phyloP scores from a whole-genome alignment of 208 protist genomes.

The Acanthamoeba quina region DNA sequence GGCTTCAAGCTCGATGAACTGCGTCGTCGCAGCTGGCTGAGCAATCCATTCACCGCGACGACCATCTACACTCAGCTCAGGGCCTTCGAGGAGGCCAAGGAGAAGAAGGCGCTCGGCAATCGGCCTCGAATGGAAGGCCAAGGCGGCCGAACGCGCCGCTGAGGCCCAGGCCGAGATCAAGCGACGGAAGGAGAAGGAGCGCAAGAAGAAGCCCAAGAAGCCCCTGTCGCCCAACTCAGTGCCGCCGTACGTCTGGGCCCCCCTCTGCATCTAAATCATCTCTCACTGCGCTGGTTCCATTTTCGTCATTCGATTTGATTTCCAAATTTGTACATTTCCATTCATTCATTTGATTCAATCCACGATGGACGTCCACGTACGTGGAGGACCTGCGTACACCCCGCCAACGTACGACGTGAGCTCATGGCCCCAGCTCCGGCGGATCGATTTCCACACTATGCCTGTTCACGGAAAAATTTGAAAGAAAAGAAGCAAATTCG shows the following conservation, averaged over 20 bases:
- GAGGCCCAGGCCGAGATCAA: neutral
- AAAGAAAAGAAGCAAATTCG: too few relatives aligned
- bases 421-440: too few relatives aligned
- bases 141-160: neutral
- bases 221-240: slow-evolving; percentile 49
- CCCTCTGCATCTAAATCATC: neutral
- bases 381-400: too few relatives aligned
- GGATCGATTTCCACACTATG: too few relatives aligned
- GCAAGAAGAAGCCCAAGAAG: slow-evolving; percentile 62
- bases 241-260: neutral
- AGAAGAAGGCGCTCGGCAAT: neutral
- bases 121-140: neutral
- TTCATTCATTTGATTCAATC: neutral
- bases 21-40: neutral
- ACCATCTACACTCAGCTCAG: neutral
- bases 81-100: neutral
- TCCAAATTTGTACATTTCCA: too few relatives aligned
- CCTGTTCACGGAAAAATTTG: too few relatives aligned
- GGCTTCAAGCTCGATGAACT: too few relatives aligned
- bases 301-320: neutral
- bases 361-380: too few relatives aligned
- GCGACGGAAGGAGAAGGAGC: slow-evolving; percentile 13
- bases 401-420: too few relatives aligned
- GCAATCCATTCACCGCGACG: neutral
- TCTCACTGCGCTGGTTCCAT: too few relatives aligned